Evolutionary conservation across 1,284 basidiomycete species (phyloP), one percentile per base, ranked within the genome.

Genomic region (Clitocybe nebularis): DNA sequence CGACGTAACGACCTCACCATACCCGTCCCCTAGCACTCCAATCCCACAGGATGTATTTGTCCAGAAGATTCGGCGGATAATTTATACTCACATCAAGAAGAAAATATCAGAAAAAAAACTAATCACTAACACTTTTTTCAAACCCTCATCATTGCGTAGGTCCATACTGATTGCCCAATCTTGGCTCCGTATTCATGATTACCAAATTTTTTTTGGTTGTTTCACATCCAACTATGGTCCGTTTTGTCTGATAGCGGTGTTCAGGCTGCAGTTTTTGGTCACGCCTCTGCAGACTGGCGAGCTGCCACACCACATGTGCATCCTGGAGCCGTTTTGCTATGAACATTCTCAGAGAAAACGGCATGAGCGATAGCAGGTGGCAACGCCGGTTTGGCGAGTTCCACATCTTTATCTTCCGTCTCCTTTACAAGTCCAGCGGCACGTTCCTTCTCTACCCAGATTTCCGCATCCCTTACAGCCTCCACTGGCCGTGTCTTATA

Each of bases 401-500:
- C 11, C 3, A 11, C 19, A 14, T 75, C 61, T 74, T 74, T 79
- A 2, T 38, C 54, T 3, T 49, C 55, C 2, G 68, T 57, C 2
- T 59, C 60, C 13, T 64, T 51, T 2, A 11, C 39, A 1, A 17
- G 16, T 21, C 7, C 5, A 17, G 10, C 20, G 3, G 21, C 76
- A 68, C 56, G 3, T 24, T 56, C 55, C 46, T 51, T 55, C 41
- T 63, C 60, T 3, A 75, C 61, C 76, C 78, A 81, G 2, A 38
- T 53, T 1, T 48, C 56, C 1, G 68, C 60, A 1, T 58, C 59
- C 5, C 64, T 51, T 1, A 75, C 70, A 1, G 83, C 83, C 16
- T 63, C 62, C 39, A 64, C 54, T 1, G 84, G 81, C 1, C 69
- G 59, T 8, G 62, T 67, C 59, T 85, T 86, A 64, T 81, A 71